Evolutionary conservation across 2,329 filamentous ascomycete species (phyloP), one percentile per base, ranked within the genome.

Genomic region (Colletotrichum chrysophilum): DNA sequence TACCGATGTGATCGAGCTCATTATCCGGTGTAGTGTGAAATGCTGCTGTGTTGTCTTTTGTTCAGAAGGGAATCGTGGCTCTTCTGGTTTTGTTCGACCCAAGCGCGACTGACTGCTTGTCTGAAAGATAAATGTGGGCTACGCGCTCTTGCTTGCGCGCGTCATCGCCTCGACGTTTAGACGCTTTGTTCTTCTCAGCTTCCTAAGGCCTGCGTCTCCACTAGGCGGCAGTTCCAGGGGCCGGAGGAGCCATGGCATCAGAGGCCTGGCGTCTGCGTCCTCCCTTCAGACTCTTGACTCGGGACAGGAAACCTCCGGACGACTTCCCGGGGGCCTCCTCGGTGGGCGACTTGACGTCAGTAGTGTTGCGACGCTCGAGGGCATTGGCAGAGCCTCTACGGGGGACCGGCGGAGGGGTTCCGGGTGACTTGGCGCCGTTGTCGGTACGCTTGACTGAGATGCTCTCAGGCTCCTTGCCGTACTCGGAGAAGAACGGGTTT

Each of bases 401-500:
- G 6, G 85, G 81, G 24, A 84, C 85, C 14, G 89, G 86, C 75
- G 89, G 90, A 3, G 93, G 93, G 79, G 91, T 93, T 78, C 89
- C 91, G 7, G 92, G 89, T 12, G 87, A 86, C 64, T 78, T 80
- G 18, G 84, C 82, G 36, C 84, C 83, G 77, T 85, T 79, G 16
- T 84, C 83, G 6, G 83, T 84, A 55, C 84, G 81, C 58, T 84
- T 86, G 52, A 90, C 86, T 24, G 83, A 87, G 67, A 91, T 87
- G n/a, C 80, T 83, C 62, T 92, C 91, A 52, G 88, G 86, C 61
- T 87, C 89, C 79, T 88, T 90, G 77, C 84, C 91, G 65, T 94
- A 98, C 77, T 98, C 95, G 67, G 92, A 90, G 83, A 96, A 96
- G 87, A 97, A 98, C 0, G 95, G 95, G 83, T 96, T 97, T 75